Evolutionary conservation across 2,329 filamentous ascomycete species (phyloP).

Genomic region (Ophiostoma triangulosporum): DNA sequence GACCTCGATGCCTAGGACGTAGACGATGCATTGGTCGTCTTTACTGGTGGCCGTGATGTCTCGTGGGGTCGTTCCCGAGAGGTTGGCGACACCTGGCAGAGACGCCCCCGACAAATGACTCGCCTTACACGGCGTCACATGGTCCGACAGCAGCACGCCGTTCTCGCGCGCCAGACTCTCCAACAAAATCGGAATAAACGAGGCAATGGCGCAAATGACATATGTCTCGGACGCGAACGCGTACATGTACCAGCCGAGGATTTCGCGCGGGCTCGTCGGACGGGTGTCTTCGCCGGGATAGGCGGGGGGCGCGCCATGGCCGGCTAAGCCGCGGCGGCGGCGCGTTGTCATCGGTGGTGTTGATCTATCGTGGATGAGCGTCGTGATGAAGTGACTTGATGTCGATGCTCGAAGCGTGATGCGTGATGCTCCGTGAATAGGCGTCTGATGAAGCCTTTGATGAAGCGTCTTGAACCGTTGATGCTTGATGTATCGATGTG

Average conservation of each 20-base stretch:
- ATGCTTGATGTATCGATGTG: too few species aligned
- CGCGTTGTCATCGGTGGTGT: slow-evolving; percentile 15
- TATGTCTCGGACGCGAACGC: slow-evolving; percentile 95
- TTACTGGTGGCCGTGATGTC: not conserved
- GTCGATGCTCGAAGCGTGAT: too few species aligned
- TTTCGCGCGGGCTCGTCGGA: slow-evolving; percentile 76
- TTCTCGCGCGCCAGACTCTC: slow-evolving; percentile 89
- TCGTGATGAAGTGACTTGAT: too few species aligned
- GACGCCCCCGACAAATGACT: slow-evolving; percentile 32
- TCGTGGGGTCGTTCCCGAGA: not conserved
- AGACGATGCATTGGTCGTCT: slow-evolving; percentile 63
- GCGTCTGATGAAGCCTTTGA: too few species aligned
- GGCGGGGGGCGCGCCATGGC: slow-evolving; percentile 19
- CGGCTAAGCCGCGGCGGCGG: slow-evolving; percentile 21
- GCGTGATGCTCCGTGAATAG: too few species aligned
- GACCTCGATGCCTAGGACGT: slow-evolving; percentile 69
- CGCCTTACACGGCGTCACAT: slow-evolving; percentile 57
- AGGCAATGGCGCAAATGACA: slow-evolving; percentile 68
- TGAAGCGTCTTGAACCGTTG: too few species aligned
- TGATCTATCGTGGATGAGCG: too few species aligned
- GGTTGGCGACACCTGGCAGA: not conserved
- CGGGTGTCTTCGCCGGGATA: slow-evolving; percentile 79
- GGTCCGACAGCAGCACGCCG: slow-evolving; percentile 72
- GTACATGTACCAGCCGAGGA: slow-evolving; percentile 91
- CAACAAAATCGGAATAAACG: slow-evolving; percentile 89